Conservation (phyloP, 2,329 filamentous ascomycete genomes). For the Elsinoe necatrix region DNA sequence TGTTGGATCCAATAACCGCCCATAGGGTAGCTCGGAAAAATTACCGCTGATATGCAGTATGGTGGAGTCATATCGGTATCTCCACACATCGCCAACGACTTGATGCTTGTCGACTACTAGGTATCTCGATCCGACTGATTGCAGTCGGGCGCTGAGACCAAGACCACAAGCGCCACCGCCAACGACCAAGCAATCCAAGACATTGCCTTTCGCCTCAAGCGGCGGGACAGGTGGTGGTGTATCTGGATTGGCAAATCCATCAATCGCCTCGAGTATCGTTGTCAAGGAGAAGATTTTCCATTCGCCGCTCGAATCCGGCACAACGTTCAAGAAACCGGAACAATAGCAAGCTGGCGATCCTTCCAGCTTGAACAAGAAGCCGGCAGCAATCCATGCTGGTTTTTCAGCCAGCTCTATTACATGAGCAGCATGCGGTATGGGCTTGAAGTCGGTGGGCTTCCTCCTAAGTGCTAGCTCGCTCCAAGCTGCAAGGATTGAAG, state of each 20-base stretch:
- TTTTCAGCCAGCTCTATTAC: slow-evolving; percentile 22
- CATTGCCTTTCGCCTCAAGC: slow-evolving; percentile 18
- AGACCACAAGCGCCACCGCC: slow-evolving; percentile 36
- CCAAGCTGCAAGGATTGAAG: slow-evolving; percentile 34
- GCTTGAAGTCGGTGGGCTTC: slow-evolving; percentile 25
- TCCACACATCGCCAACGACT: slow-evolving; percentile 35
- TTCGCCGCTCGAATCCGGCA: slow-evolving; percentile 25
- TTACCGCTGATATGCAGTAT: slow-evolving; percentile 34
- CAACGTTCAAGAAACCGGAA: slow-evolving; percentile 29
- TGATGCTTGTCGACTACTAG: slow-evolving; percentile 33
- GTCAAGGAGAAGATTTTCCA: slow-evolving; percentile 36
- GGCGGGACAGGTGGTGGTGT: slow-evolving; percentile 19
- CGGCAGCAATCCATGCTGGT: slow-evolving; percentile 23
- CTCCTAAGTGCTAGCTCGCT: slow-evolving; percentile 27
- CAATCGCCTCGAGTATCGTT: slow-evolving; percentile 32
- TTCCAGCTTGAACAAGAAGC: slow-evolving; percentile 26
- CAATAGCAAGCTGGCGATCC: slow-evolving; percentile 22
- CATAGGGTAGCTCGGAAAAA: slow-evolving; percentile 33
- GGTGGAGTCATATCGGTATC: slow-evolving; percentile 35
- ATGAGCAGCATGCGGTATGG: slow-evolving; percentile 15
- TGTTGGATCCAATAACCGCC: slow-evolving; percentile 16
- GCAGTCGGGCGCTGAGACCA: slow-evolving; percentile 32
- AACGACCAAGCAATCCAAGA: slow-evolving; percentile 29
- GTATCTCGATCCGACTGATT: slow-evolving; percentile 31
- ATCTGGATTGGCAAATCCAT: slow-evolving; percentile 28